Base-by-base conservation (phyloP, 768 basidiomycete species). In the Naematelia aurantialba region DNA sequence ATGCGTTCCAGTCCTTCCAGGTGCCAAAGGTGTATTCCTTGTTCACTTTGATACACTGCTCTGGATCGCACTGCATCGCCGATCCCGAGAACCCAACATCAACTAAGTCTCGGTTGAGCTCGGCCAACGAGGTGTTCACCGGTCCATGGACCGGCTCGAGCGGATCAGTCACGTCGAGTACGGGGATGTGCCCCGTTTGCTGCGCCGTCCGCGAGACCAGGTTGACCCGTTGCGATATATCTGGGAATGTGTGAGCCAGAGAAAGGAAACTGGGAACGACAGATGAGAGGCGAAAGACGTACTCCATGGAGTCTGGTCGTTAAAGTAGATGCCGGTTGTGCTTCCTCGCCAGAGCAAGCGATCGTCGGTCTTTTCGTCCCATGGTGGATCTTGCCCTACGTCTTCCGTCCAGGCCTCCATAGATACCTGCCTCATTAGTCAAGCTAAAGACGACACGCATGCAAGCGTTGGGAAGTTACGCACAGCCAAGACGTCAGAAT, bases 361-460 rank as follows among this genome's bases (percentile, higher is more conserved):
- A 29, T 72, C 62, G 34, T 73, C 68, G 17, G 47, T 56, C 66
- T 74, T 72, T 30, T 68, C 60, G 42, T 70, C 72, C 76, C 76
- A 77, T 5, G 69, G 59, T 1, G 70, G 68, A 62, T 69, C 67
- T 17, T 63, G 57, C 0, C 68, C 73, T 1, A 66, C 63, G 29
- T 68, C 66, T 51, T 74, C 69, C 1, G 64, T 67, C 63, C 69
- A 74, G n/a, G 68, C 69, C 59, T 70, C 72, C 69, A 70, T 69
- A 55, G 66, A 69, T 19, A 67, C 72, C 73, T 68, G 45, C 17
- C 2, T 21, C 12, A 47, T 55, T 56, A 60, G 56, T 21, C 13
- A 11, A 17, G 30, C 21, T 17, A 4, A 24, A 4, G 12, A n/a
- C n/a, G n/a, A n/a, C n/a, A n/a, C n/a, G n/a, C n/a, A n/a, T n/a